Conservation (phyloP, 331 rosid genomes). For the Malus hybrid region DNA sequence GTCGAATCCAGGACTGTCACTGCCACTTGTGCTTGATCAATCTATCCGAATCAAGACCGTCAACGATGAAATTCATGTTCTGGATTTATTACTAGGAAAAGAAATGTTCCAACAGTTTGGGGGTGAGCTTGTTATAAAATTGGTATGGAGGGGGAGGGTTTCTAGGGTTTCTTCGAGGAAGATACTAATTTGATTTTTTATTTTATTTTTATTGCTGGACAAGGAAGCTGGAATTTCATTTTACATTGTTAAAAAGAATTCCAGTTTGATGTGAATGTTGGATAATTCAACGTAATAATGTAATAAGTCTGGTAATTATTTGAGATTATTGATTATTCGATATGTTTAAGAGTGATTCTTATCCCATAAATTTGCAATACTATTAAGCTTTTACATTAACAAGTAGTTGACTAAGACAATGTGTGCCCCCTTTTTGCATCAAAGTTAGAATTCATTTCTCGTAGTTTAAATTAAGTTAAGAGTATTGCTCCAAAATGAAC, state of each 20-base stretch:
- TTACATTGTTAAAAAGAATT: background rate
- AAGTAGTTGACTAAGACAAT: too few relatives aligned
- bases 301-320: background rate
- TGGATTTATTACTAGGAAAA: background rate
- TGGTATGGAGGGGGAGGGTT: background rate
- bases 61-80: background rate
- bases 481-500: too few relatives aligned
- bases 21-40: slow-evolving; percentile 25
- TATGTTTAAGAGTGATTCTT: background rate
- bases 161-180: background rate
- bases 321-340: background rate
- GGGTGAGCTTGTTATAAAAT: background rate
- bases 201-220: background rate
- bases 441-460: too few relatives aligned
- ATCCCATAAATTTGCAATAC: background rate
- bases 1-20: slow-evolving; percentile 34
- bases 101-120: background rate
- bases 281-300: background rate
- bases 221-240: background rate
- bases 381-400: too few relatives aligned
- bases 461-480: too few relatives aligned
- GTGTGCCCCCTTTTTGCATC: too few relatives aligned
- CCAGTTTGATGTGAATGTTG: background rate
- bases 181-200: background rate
- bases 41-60: background rate